Base-by-base conservation (phyloP, 768 basidiomycete genomes). In the Mycena floridula region DNA sequence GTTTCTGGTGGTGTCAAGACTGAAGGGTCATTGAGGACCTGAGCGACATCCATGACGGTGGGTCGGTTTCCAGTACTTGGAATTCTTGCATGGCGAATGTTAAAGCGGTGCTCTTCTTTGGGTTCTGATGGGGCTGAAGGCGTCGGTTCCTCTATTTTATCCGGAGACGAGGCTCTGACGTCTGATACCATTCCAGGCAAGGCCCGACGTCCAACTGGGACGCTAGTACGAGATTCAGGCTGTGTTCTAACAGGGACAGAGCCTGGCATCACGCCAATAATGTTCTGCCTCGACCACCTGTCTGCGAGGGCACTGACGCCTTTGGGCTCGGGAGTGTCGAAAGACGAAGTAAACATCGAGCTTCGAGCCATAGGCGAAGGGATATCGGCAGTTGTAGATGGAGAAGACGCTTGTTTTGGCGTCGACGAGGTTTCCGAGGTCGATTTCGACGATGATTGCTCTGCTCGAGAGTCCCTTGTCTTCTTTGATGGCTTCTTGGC, bases 31-130 rank as follows among this genome's bases (percentile, higher is more conserved):
- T 58, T 67, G 43, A 87, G 57, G 7, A 76, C 73, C 57, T 81
- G 82, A 3, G 84, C 85, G 9, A 89, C 77, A 32, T 89, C 85
- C 87, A 89, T 89, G 20, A 80, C 85, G 12, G 79, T 77, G 16
- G 82, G 77, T 47, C 88, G 68, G 42, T 75, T 78, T 13, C 84
- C 83, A 5, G 83, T 76, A 54, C 77, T 85, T 4, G 84, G 77
- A 42, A 82, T 81, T 18, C 84, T 79, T 37, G 63, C 46, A 53
- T 74, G 76, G 42, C 69, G 72, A 3, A 15, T 13, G 18, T 35
- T 35, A 7, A 7, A 18, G 15, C 32, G 18, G 18, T 18, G 32
- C 7, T 35, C 32, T 35, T 35, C 32, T 7, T 49, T 2, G 62
- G 49, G 18, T 58, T 28, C 21, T 42, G 42, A 28, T 49, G 39